Conservation (phyloP, 1,139 yeast genomes). For the Scheffersomyces titani region DNA sequence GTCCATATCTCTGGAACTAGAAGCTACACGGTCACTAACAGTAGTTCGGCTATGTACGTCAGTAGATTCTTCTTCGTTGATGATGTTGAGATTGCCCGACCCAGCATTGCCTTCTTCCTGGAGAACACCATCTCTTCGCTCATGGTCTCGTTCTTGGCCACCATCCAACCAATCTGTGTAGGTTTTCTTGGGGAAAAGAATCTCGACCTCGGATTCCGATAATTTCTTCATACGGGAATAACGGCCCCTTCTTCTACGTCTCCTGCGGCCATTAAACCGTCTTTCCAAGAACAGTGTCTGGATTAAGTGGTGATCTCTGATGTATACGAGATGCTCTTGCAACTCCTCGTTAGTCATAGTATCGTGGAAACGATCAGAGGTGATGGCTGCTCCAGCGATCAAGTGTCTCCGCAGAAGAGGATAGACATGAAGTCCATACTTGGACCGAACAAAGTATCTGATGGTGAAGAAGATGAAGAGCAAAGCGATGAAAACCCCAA, state of each 20-base stretch:
- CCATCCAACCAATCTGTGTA: constrained; percentile 65
- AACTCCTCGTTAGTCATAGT: constrained; percentile 26
- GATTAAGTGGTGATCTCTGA: constrained; percentile 32
- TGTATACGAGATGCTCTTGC: constrained; percentile 37
- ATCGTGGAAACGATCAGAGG: background rate
- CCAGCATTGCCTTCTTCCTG: constrained; percentile 30
- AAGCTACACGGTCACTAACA: background rate
- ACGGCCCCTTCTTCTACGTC: constrained; percentile 40
- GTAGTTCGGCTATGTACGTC: constrained; percentile 4
- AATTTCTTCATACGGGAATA: constrained; percentile 54
- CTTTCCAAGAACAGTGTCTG: constrained; percentile 35
- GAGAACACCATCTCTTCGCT: constrained; percentile 34
- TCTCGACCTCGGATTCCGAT: constrained; percentile 62
- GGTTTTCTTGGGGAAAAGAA: constrained; percentile 63
- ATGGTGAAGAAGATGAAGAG: constrained; percentile 59
- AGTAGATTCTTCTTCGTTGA: background rate
- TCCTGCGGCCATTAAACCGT: constrained; percentile 20
- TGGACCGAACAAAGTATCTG: constrained; percentile 57
- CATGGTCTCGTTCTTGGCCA: constrained; percentile 45
- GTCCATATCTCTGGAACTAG: background rate
- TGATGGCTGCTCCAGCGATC: constrained; percentile 6
- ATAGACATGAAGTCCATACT: constrained; percentile 54
- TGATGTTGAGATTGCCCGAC: background rate
- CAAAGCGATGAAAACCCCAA: constrained; percentile 59
- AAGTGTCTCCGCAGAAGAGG: constrained; percentile 28